Evolutionary conservation across 164 flowering plant genomes (phyloP), one percentile per base, ranked within the genome.

Genomic region (Liquidambar formosana): DNA sequence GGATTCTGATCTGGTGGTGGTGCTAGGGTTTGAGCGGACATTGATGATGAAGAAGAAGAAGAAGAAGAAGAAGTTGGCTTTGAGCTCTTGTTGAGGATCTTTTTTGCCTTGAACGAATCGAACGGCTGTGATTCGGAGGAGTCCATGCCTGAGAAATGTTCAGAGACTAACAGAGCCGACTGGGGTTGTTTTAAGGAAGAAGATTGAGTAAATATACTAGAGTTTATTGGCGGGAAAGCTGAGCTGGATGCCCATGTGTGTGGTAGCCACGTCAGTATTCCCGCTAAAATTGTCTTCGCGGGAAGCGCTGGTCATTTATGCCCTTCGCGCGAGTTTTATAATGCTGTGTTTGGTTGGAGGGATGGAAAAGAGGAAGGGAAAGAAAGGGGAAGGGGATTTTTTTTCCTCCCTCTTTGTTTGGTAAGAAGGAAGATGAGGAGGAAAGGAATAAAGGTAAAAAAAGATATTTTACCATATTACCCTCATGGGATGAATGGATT

Each of bases 51-150:
- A n/a, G n/a, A n/a, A n/a, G n/a, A n/a, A n/a, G n/a, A n/a, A 2
- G 41, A 33, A 2, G 41, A 33, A 33, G 41, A 33, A 33, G 41
- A 33, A 33, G 6, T 6, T 0, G 56, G 33, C 56, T 63, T 61
- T 18, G 82, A 64, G 65, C 41, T 48, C 6, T 73, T 67, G 38
- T 8, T 23, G 18, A 70, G 14, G 15, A 52, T 65, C 54, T 78
- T 84, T 76, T 83, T 80, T 4, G 83, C 74, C 57, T 67, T 80
- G 70, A 73, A 74, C 2, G 81, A 61, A 52, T 67, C 78, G 70
- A 73, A 74, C 2, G 81, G 64, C 43, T 43, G 57, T 18, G 46
- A 23, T 1, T 2, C 41, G 47, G 18, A 45, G 52, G 25, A 15
- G 43, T 1, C 57, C 3, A 44, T n/a, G n/a, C n/a, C n/a, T n/a